A percentile compares a stretch with the other conserved stretches of the same genome.
These are phyloP conservation scores for Saprolegnia parasitica DNA, from an alignment of 352 stramenopile genomes.

Conservation along the genomic window DNA sequence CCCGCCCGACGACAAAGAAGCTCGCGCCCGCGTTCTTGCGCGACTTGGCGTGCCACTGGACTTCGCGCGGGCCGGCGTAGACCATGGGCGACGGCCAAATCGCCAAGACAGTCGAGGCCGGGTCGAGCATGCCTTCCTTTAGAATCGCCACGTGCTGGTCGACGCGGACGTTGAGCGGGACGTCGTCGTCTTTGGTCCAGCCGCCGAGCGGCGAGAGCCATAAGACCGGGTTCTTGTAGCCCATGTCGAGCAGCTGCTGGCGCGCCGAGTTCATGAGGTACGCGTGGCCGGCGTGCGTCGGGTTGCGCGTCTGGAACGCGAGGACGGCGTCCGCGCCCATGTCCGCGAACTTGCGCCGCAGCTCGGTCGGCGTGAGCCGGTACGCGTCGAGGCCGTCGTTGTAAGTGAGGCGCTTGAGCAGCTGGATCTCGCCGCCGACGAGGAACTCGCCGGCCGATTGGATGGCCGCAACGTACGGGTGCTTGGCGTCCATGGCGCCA, in stretches of 20 bases:
- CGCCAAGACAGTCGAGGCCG: slow-evolving; percentile 94
- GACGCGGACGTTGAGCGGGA: slow-evolving; percentile 96
- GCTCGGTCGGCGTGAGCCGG: slow-evolving; percentile 90
- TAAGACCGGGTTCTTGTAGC: slow-evolving; percentile 95
- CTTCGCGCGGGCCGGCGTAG: slow-evolving; percentile 96
- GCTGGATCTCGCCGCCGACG: slow-evolving; percentile 94
- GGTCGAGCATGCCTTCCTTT: slow-evolving; percentile 92
- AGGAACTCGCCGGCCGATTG: slow-evolving; percentile 93
- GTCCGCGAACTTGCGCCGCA: slow-evolving; percentile 91
- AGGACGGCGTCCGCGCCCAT: slow-evolving; percentile 96
- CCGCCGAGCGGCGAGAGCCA: slow-evolving; percentile 96
- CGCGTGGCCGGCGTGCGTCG: slow-evolving; percentile 95
- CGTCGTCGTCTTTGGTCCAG: slow-evolving; percentile 98
- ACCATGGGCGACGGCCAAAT: slow-evolving; percentile 99
- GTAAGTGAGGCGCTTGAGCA: slow-evolving; percentile 94
- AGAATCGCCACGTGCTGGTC: slow-evolving; percentile 94
- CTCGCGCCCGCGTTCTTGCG: slow-evolving; percentile 93
- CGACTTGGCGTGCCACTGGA: slow-evolving; percentile 98
- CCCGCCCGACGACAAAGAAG: slow-evolving; percentile 97
- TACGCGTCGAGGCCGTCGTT: slow-evolving; percentile 97
- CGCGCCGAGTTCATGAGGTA: slow-evolving; percentile 97
- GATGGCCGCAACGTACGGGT: slow-evolving; percentile 97
- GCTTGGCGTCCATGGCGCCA: slow-evolving; percentile 92
- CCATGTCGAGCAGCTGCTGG: slow-evolving; percentile 88
- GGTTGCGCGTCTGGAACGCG: slow-evolving; percentile 98